These are phyloP conservation scores for Sicyos baderoa DNA, from an alignment of 306 rosid genomes.

Conservation along the genomic window DNA sequence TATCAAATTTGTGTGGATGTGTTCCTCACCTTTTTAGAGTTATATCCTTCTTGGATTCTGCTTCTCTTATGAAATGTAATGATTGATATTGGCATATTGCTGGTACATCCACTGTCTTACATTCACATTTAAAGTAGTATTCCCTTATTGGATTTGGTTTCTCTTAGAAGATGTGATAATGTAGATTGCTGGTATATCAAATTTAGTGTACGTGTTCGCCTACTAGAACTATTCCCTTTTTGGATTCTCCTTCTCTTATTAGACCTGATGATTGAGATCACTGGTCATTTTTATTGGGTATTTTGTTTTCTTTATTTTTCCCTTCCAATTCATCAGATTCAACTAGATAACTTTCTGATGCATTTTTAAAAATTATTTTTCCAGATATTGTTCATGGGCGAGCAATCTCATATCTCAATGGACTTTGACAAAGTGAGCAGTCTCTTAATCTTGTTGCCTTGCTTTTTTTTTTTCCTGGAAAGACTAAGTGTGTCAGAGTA, in stretches of 20 bases:
- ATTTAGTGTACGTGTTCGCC: not conserved
- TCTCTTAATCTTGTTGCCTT: slow-evolving; percentile 21
- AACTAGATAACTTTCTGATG: slow-evolving; percentile 11
- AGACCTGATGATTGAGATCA: not conserved
- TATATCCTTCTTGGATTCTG: not conserved
- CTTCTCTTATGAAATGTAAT: slow-evolving; percentile 10
- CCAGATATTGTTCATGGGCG: slow-evolving; percentile 87
- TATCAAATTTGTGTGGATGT: not conserved
- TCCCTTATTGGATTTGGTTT: not conserved
- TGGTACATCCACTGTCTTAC: slow-evolving; percentile 3
- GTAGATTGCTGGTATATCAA: not conserved
- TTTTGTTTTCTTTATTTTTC: not conserved
- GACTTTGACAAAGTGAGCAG: slow-evolving; percentile 71
- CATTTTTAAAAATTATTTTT: slow-evolving; percentile 19
- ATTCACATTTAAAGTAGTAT: slow-evolving; percentile 7
- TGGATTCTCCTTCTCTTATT: not conserved
- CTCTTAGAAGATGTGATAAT: slow-evolving; percentile 12
- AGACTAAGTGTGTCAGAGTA: slow-evolving; percentile 9
- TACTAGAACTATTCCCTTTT: slow-evolving; percentile 8
- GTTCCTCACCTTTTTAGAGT: not conserved
- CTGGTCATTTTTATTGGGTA: not conserved
- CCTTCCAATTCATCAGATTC: not conserved
- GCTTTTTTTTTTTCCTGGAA: slow-evolving; percentile 20
- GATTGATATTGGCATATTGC: not conserved
- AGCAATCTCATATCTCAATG: slow-evolving; percentile 84